Evolutionary conservation across 768 basidiomycete genomes (phyloP).

Genomic region (Cantharellus cinnabarinus): DNA sequence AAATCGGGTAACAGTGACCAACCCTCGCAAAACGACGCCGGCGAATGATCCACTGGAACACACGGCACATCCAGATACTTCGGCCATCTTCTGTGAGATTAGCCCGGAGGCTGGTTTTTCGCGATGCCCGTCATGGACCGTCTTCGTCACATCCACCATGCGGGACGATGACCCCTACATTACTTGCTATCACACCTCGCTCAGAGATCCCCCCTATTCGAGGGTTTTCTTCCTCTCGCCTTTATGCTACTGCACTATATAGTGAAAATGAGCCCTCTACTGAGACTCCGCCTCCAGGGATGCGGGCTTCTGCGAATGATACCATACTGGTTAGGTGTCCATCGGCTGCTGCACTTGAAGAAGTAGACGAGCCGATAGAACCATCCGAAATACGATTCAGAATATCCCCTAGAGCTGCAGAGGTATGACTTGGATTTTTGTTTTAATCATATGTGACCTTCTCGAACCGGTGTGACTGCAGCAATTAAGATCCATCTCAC

Average conservation of each 20-base stretch:
- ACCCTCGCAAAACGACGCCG: no score
- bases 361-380: slow-evolving; percentile 8
- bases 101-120: no score
- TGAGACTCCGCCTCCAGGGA: not conserved
- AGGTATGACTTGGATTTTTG: slow-evolving; percentile 4
- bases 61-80: no score
- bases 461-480: slow-evolving; percentile 14
- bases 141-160: no score
- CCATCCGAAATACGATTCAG: slow-evolving; percentile 1
- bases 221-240: not conserved
- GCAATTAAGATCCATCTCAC: slow-evolving; percentile 59
- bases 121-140: no score
- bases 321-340: slow-evolving; percentile 5
- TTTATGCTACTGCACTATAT: not conserved
- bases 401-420: slow-evolving; percentile 8
- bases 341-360: slow-evolving; percentile 6
- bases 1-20: no score
- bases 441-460: not conserved
- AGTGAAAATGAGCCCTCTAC: not conserved
- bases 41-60: no score
- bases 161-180: no score
- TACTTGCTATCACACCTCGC: not conserved
- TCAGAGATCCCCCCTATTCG: not conserved
- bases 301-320: not conserved
- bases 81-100: no score